phyloP scores from a whole-genome alignment of 768 basidiomycete species.

The Leccinum uliginosum region DNA sequence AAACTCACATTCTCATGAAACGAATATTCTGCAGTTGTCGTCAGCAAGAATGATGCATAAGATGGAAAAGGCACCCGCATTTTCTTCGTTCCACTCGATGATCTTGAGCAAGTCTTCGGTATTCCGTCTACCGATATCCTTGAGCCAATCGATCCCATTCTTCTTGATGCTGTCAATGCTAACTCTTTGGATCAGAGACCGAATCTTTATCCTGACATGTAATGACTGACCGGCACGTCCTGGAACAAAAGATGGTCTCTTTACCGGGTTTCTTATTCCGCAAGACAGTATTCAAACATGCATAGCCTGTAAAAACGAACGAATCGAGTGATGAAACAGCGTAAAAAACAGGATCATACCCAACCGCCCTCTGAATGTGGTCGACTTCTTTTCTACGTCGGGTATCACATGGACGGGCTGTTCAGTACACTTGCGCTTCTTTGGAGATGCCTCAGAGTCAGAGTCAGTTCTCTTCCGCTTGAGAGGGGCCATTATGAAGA shows the following conservation, averaged over 20 bases:
- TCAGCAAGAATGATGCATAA: neutral
- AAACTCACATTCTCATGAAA: constrained; percentile 65
- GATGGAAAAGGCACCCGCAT: constrained; percentile 39
- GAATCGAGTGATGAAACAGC: neutral
- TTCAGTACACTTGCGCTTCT: constrained; percentile 29
- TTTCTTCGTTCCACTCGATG: constrained; percentile 89
- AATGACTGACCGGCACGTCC: constrained; percentile 51
- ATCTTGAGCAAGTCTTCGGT: constrained; percentile 64
- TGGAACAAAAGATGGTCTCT: constrained; percentile 70
- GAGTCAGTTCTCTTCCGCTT: constrained; percentile 10
- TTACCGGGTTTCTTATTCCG: constrained; percentile 63
- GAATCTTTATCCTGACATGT: neutral
- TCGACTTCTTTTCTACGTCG: constrained; percentile 60
- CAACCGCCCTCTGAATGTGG: constrained; percentile 66
- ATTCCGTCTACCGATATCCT: constrained; percentile 76
- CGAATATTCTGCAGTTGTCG: constrained; percentile 50
- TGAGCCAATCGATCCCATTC: constrained; percentile 77
- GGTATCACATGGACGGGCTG: constrained; percentile 66
- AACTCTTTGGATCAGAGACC: neutral
- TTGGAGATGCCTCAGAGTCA: constrained; percentile 10
- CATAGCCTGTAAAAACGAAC: constrained; percentile 48
- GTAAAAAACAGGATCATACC: constrained; percentile 30
- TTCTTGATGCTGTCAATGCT: constrained; percentile 77
- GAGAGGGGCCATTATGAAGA: neutral
- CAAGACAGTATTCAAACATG: constrained; percentile 82